A percentile compares a stretch with the other conserved stretches of the same genome.
These are phyloP conservation scores for Clavispora santaluciae DNA, from an alignment of 805 yeast genomes.

Conservation along the genomic window DNA sequence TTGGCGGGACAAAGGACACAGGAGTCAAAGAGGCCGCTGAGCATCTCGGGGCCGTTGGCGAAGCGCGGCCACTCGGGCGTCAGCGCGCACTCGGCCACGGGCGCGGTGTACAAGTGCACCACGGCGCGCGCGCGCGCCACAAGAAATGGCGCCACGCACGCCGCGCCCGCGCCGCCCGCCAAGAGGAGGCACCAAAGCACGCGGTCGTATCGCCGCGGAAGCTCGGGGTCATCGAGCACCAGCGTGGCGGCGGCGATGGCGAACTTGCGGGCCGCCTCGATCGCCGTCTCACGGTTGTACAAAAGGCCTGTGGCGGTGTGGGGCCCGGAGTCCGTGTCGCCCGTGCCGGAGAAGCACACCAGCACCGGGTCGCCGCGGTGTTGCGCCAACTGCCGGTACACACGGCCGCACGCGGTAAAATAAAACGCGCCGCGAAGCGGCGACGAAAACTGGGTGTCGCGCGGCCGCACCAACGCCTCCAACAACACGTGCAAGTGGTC, in stretches of 20 bases:
- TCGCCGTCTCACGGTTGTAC: slow-evolving; percentile 1
- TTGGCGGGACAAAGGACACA: neutral
- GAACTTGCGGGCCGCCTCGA: slow-evolving; percentile 12
- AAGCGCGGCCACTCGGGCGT: slow-evolving; percentile 4
- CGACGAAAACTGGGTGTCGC: neutral
- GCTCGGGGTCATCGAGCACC: slow-evolving; percentile 10
- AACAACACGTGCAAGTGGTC: neutral
- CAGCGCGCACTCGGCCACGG: neutral
- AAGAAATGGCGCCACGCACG: slow-evolving; percentile 6
- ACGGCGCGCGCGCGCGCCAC: slow-evolving; percentile 4
- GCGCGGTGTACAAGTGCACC: neutral
- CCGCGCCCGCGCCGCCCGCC: slow-evolving; percentile 8
- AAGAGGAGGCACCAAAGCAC: slow-evolving; percentile 14
- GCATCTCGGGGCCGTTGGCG: slow-evolving; percentile 2
- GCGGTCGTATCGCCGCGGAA: slow-evolving; percentile 9
- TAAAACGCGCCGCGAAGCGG: neutral
- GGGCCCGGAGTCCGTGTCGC: neutral
- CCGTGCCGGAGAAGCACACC: neutral
- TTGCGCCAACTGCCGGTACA: slow-evolving; percentile 5
- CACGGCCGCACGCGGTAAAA: slow-evolving; percentile 8
- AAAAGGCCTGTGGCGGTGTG: neutral
- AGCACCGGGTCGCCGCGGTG: slow-evolving; percentile 1
- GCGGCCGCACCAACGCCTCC: slow-evolving; percentile 1
- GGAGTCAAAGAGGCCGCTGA: slow-evolving; percentile 2
- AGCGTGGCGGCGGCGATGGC: slow-evolving; percentile 11